Evolutionary conservation across 1,284 basidiomycete species (phyloP), one percentile per base, ranked within the genome.

Genomic region (Ustilago xerochloae): DNA sequence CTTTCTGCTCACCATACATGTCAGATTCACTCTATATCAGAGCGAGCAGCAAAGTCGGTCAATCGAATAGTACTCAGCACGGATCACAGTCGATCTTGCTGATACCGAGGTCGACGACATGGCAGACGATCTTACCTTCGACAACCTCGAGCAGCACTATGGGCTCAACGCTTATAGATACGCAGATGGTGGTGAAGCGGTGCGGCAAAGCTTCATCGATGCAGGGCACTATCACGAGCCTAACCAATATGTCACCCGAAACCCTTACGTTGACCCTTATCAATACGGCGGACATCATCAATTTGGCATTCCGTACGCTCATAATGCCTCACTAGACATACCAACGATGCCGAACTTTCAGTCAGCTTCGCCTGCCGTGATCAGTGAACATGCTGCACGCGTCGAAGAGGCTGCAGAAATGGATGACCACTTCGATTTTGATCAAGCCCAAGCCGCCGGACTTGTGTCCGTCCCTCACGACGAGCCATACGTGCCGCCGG

Each of bases 371-470:
- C 38, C n/a, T 18, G 30, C n/a, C 9, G n/a, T 22, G 5, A 13
- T 13, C 8, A 28, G 3, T 9, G 15, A 54, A 18, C 38, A 8
- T 33, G n/a, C 33, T 10, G 15, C 9, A 16, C n/a, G n/a, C n/a
- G n/a, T n/a, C 20, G 38, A 30, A 20, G 56, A 63, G 29, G 46
- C 51, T 16, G 52, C 52, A 13, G 39, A 39, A 2, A 20, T 63
- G 8, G 35, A 39, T 5, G 28, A 36, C 22, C 56, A 59, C 24
- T 69, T 69, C 22, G 66, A 69, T 48, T 69, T 63, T n/a, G 38
- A 51, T 2, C 46, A 51, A 18, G 66, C 66, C 2, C 55, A 69
- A 60, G 56, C 29, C 5, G 56, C 46, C 13, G 66, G 66, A 3
- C 24, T 69, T 5, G 33, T 69, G 13, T n/a, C 38, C 18, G 18